These are phyloP conservation scores for Boletus coccyginus DNA, from an alignment of 768 basidiomycete genomes.

Conservation along the genomic window DNA sequence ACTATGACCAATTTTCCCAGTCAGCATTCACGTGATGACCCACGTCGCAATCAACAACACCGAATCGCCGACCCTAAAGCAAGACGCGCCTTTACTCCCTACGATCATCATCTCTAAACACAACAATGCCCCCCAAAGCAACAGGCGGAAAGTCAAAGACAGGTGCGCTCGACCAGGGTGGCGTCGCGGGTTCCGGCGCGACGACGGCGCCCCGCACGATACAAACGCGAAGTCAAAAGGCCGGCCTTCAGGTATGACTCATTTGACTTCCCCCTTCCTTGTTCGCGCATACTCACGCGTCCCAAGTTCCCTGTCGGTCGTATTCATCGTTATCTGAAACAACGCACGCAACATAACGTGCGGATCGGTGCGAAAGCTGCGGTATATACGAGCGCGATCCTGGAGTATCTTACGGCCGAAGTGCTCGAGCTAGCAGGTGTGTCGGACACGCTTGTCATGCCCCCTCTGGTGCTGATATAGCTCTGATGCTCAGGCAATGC, in stretches of 20 bases:
- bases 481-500: conserved; percentile 68
- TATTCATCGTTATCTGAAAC: conserved; percentile 95
- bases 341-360: conserved; percentile 88
- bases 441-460: conserved; percentile 18
- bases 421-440: conserved; percentile 92
- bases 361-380: conserved; percentile 98
- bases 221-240: conserved; percentile 76
- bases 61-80: conserved; percentile 34
- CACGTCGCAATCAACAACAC: conserved; percentile 32
- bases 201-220: conserved; percentile 38
- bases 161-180: conserved; percentile 30
- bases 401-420: conserved; percentile 96
- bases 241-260: conserved; percentile 75
- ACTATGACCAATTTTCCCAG: too few relatives aligned
- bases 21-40: conserved; percentile 20
- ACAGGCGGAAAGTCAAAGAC: conserved; percentile 64
- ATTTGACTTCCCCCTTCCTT: background rate
- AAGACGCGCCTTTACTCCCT: conserved; percentile 29
- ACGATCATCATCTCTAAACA: conserved; percentile 31
- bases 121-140: conserved; percentile 50
- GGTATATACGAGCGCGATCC: conserved; percentile 93
- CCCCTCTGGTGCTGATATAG: background rate
- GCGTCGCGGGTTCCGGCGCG: conserved; percentile 28
- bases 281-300: background rate
- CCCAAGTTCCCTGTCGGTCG: conserved; percentile 91